Evolutionary conservation across 371 early-diverging fungal genomes (phyloP).

Genomic region (Lichtheimia ornata): DNA sequence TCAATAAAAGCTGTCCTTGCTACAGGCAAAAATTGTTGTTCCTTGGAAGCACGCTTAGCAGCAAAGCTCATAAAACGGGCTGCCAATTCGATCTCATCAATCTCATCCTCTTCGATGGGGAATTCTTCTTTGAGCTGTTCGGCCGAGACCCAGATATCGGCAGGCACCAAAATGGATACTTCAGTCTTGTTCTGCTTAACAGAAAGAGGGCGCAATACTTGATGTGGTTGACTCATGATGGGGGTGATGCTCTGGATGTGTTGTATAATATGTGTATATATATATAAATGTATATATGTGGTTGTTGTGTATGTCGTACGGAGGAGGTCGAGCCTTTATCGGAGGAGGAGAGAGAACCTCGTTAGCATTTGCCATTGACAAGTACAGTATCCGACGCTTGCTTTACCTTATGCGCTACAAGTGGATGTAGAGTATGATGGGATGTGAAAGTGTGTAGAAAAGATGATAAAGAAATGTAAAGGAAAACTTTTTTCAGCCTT

Average conservation of each 20-base stretch:
- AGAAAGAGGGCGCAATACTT: slow-evolving; percentile 76
- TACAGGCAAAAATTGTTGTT: slow-evolving; percentile 69
- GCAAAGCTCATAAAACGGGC: slow-evolving; percentile 77
- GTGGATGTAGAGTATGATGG: slow-evolving; percentile 5
- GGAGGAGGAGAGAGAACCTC: no score
- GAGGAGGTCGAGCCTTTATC: no score
- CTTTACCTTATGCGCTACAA: background rate
- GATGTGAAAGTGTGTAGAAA: slow-evolving; percentile 9
- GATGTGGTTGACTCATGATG: slow-evolving; percentile 28
- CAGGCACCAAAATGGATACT: slow-evolving; percentile 81
- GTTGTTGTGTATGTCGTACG: background rate
- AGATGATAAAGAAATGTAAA: slow-evolving; percentile 13
- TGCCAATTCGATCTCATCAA: slow-evolving; percentile 75
- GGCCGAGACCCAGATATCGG: slow-evolving; percentile 87
- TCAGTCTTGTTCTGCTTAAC: slow-evolving; percentile 82
- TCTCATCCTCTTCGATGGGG: slow-evolving; percentile 51
- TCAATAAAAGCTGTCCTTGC: slow-evolving; percentile 78
- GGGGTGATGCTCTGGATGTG: slow-evolving; percentile 2
- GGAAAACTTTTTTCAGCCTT: slow-evolving; percentile 5
- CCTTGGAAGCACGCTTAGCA: slow-evolving; percentile 60
- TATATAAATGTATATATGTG: slow-evolving; percentile 3
- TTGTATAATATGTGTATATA: background rate
- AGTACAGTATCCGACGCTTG: no score
- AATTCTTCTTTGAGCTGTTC: slow-evolving; percentile 87
- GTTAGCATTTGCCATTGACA: background rate